phyloP scores from a whole-genome alignment of 441 rosid genomes.

The Gossypium davidsonii region DNA sequence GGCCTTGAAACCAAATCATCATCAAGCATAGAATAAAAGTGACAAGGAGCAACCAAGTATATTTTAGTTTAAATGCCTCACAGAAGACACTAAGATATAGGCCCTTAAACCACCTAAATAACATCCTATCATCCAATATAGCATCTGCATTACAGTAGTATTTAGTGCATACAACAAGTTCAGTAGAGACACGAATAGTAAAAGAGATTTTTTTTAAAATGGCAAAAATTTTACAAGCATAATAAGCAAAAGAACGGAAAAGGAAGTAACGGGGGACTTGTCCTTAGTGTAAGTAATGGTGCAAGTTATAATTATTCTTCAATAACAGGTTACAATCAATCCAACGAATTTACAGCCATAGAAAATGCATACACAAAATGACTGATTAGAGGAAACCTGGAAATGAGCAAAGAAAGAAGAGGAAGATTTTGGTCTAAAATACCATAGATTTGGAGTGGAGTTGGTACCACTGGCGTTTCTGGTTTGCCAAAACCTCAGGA shows the following conservation, averaged over 20 bases:
- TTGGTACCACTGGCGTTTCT: slow-evolving; percentile 97
- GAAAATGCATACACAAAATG: not conserved
- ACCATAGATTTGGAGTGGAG: slow-evolving; percentile 78
- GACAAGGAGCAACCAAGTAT: not conserved
- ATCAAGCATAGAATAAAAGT: not conserved
- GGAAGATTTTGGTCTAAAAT: slow-evolving; percentile 14
- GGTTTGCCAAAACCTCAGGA: slow-evolving; percentile 93
- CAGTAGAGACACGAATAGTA: not conserved
- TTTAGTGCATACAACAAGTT: not conserved
- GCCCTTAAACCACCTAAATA: not conserved
- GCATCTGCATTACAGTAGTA: not conserved
- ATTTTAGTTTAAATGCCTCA: not conserved
- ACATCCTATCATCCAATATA: not conserved
- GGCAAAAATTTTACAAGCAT: not conserved
- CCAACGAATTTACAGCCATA: not conserved
- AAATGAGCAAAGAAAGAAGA: not conserved
- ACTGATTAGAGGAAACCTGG: not conserved
- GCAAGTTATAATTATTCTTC: not conserved
- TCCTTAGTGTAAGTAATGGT: not conserved
- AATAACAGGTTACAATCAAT: not conserved
- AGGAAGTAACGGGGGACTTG: not conserved
- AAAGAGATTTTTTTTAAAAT: not conserved
- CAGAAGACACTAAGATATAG: not conserved
- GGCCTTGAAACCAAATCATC: not conserved
- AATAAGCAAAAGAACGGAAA: not conserved